phyloP scores from a whole-genome alignment of 495 filamentous ascomycete species.

The Hypoxylon cercidicola region DNA sequence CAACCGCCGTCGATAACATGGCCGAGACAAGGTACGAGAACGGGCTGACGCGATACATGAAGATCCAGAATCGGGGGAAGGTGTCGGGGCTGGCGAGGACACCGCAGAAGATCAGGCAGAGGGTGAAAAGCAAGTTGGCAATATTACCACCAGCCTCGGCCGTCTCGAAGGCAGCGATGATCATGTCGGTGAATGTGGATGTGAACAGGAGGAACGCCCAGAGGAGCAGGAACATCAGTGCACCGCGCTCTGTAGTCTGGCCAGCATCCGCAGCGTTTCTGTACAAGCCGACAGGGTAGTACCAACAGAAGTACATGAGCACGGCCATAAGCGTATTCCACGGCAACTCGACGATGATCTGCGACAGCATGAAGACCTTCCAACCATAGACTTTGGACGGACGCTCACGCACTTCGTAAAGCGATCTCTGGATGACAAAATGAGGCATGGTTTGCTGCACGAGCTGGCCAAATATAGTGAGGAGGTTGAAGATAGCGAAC shows the following conservation, averaged over 20 bases:
- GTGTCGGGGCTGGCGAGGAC: slow-evolving; percentile 71
- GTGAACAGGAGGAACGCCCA: slow-evolving; percentile 75
- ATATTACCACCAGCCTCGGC: slow-evolving; percentile 74
- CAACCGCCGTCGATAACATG: slow-evolving; percentile 70
- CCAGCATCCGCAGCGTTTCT: slow-evolving; percentile 70
- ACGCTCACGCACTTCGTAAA: slow-evolving; percentile 89
- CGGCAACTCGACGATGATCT: slow-evolving; percentile 78
- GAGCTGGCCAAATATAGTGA: slow-evolving; percentile 79
- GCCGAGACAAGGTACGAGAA: slow-evolving; percentile 76
- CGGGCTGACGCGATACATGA: slow-evolving; percentile 83
- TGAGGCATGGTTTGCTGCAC: slow-evolving; percentile 88
- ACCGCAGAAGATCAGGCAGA: slow-evolving; percentile 78
- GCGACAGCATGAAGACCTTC: slow-evolving; percentile 82
- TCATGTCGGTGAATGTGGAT: slow-evolving; percentile 74
- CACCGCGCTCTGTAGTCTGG: slow-evolving; percentile 67
- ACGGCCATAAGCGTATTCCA: slow-evolving; percentile 78
- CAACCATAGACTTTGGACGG: slow-evolving; percentile 86
- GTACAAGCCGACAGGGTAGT: slow-evolving; percentile 83
- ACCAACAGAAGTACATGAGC: slow-evolving; percentile 78
- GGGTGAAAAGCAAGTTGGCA: slow-evolving; percentile 71
- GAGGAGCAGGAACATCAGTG: slow-evolving; percentile 72
- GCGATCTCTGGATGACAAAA: slow-evolving; percentile 77
- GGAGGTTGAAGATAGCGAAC: slow-evolving; percentile 85
- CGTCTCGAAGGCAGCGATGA: slow-evolving; percentile 73
- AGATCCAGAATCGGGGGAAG: slow-evolving; percentile 82